Conservation (phyloP, 805 yeast species). For the Candida qinlingensis region DNA sequence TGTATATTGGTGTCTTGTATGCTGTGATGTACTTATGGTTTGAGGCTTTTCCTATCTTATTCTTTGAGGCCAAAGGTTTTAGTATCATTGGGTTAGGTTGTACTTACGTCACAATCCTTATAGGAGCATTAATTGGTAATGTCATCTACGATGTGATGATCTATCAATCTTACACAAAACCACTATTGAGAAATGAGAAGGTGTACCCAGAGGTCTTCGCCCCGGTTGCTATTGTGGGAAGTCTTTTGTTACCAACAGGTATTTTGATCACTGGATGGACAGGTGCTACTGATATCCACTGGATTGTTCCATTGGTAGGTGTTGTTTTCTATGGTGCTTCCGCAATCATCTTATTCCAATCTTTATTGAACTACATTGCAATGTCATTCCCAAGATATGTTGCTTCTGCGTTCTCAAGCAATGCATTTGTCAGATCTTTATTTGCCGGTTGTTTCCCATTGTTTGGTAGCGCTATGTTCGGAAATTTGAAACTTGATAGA, state of each 20-base stretch:
- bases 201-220: constrained; percentile 39
- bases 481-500: constrained; percentile 41
- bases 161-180: constrained; percentile 23
- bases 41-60: constrained; percentile 59
- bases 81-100: constrained; percentile 42
- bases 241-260: constrained; percentile 37
- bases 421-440: constrained; percentile 57
- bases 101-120: constrained; percentile 40
- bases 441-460: constrained; percentile 67
- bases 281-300: constrained; percentile 34
- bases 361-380: constrained; percentile 52
- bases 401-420: constrained; percentile 65
- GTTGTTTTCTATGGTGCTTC: constrained; percentile 35
- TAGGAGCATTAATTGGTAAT: constrained; percentile 41
- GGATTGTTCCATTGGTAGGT: constrained; percentile 46
- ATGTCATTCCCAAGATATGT: constrained; percentile 53
- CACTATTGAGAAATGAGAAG: constrained; percentile 22
- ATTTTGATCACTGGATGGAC: constrained; percentile 49
- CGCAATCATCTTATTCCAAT: constrained; percentile 49
- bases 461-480: constrained; percentile 63
- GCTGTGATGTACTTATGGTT: constrained; percentile 51
- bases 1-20: constrained; percentile 47
- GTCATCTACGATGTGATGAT: constrained; percentile 24
- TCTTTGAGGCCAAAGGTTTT: constrained; percentile 39
- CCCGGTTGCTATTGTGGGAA: constrained; percentile 37